These are phyloP conservation scores for Xerocomellus amylosporus DNA, from an alignment of 768 basidiomycete species.

Conservation along the genomic window DNA sequence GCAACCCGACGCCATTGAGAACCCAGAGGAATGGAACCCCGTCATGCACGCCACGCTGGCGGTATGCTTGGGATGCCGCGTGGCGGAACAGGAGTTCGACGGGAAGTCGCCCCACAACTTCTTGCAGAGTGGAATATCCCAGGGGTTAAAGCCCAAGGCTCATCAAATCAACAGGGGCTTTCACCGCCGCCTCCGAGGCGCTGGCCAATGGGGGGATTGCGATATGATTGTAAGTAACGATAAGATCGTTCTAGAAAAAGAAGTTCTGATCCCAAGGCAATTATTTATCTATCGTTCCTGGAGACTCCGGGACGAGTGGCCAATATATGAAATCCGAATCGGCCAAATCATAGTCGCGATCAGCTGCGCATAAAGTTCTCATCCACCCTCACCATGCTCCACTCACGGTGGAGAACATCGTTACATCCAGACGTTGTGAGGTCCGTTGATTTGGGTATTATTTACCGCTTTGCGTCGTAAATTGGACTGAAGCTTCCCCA, in stretches of 20 bases:
- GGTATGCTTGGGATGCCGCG: conserved; percentile 7
- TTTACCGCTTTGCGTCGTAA: neutral
- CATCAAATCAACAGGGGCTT: conserved; percentile 2
- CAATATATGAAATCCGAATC: conserved; percentile 5
- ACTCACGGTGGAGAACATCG: neutral
- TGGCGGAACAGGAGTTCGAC: conserved; percentile 11
- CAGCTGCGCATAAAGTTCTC: conserved; percentile 7
- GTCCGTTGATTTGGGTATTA: neutral
- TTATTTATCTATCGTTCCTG: conserved; percentile 13
- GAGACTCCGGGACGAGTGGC: conserved; percentile 6
- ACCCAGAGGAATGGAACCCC: conserved; percentile 17
- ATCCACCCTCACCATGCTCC: neutral
- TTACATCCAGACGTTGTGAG: neutral
- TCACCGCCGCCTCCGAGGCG: conserved; percentile 12
- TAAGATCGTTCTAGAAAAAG: conserved; percentile 12
- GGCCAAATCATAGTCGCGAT: neutral
- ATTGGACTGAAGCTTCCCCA: neutral
- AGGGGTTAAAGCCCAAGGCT: neutral
- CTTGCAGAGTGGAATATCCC: neutral
- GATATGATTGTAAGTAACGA: conserved; percentile 12
- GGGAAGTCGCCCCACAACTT: neutral
- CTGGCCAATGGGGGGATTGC: conserved; percentile 16
- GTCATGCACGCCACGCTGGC: conserved; percentile 6
- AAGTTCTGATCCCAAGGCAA: conserved; percentile 3
- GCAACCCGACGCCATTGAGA: conserved; percentile 11